Base-by-base conservation (phyloP, 257 asterid genomes). In the Solanum gracilifrons region DNA sequence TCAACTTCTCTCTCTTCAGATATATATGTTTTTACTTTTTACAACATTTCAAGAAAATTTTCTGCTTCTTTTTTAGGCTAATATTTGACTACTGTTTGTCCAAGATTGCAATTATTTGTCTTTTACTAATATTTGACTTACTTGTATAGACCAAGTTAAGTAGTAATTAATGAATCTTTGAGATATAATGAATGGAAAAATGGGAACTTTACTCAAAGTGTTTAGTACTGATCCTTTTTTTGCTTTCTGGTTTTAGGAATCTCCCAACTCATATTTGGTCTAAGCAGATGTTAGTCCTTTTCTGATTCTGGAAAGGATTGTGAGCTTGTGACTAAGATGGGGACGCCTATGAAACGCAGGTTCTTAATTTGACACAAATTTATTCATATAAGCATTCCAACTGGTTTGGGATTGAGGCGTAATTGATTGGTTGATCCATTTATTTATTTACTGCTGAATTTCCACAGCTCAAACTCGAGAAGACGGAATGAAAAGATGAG, bases 401-500 rank as follows among this genome's bases (percentile, higher is more conserved):
- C 66, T 43, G 10, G 18, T 79, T 79, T 0, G 27, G 85, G 84
- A 79, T 79, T 43, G 66, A 79, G 85, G 27, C 16, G 25, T 79
- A 20, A 46, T 46, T 46, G 85, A 29, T 46, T 77, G 84, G 36
- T 77, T 77, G 36, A 77, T 41, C 84, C 36, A 25, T 77, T 80
- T 80, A 27, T 27, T 79, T 80, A 48, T 27, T 23, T 64, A 60
- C 72, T 90, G 88, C 82, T 88, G 75, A 77, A 77, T 87, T 85
- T 75, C 84, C 90, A 93, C 92, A 90, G 93, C 89, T 87, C 91
- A 88, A 93, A 90, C 75, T 33, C 71, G 35, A 92, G 98, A 89
- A 92, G 95, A 89, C 90, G 97, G 64, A 93, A 93, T 79, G 98
- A 92, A 86, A 92, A 93, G 7, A 95, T 95, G 99, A 92, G 95